Base-by-base conservation (phyloP, 202 grass and related monocot genomes). In the Musa balbisiana region DNA sequence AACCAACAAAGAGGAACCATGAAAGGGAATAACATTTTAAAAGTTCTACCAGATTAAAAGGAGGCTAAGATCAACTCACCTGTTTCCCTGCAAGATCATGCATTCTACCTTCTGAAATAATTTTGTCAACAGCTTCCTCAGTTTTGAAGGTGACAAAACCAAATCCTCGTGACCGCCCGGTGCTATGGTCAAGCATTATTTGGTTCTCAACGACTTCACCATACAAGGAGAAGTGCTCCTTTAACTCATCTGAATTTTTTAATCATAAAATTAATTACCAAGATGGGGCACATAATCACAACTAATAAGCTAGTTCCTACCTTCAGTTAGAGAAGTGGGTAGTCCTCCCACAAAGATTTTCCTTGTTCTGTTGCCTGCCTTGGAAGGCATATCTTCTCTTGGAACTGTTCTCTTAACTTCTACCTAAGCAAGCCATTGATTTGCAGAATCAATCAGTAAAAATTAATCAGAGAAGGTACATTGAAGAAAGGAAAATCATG, bases 321-420 rank as follows among this genome's bases (percentile, higher is more conserved):
- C 96, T 92, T 95, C 91, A 70, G 85, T 87, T 84, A 99, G 72
- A 52, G 89, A 81, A 51, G 91, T 69, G 0, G 96, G 91, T 62
- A 99, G 69, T 52, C 96, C 96, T 67, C 96, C 96, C 22, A 99
- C 80, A 51, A 99, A 99, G 27, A 99, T 99, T 78, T 99, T 99
- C 73, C 85, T 95, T 74, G 96, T 95, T 89, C 82, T 99, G 12
- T 87, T 89, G 24, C 89, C 87, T 14, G 85, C 83, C 87, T 92
- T 95, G 68, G 87, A 87, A 71, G 83, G 73, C 80, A 91, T 87
- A 78, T 91, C 96, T 77, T 85, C 92, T 79, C 87, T 95, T 3
- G 96, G 96, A 52, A 99, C 91, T 43, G 96, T 99, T 84, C 96
- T 90, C 79, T 99, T 99, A 50, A 99, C 91, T 83, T 99, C 96